Evolutionary conservation across 345 rosid species (phyloP), one percentile per base, ranked within the genome.

Genomic region (Eutrema yunnanense): DNA sequence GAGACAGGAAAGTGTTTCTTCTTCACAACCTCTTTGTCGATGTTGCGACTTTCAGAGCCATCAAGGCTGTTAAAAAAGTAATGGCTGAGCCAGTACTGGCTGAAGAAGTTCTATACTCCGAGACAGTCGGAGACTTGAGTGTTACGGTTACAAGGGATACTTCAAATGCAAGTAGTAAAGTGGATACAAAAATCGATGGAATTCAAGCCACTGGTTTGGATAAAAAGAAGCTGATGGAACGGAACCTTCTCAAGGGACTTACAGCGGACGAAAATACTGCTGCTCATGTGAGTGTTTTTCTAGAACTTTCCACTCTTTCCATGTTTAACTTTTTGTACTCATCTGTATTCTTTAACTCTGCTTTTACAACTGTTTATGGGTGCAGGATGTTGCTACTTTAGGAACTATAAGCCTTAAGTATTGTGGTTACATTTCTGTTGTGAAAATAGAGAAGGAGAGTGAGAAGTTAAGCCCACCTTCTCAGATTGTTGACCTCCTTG

Each of bases 241-340:
- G 97, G 59, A 95, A 95, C 82, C 81, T 92, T 65, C 86, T 95
- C 75, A 95, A 95, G 83, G 99, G 99, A 79, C 87, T 95, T 53
- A 88, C 99, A 54, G 99, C 98, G 54, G 96, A 95, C 71, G 99
- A 95, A 75, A 92, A 92, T 64, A 92, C 98, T 27, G 97, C 96
- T 77, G 94, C 98, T 49, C 96, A 87, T 74, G 99, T 95, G 78
- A 86, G 94, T 79, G n/a, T 32, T 65, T 36, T 71, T 74, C 48
- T 71, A 32, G 44, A 75, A 75, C 30, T 76, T 56, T 6, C 38
- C 30, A 59, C 41, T 59, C 54, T 69, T 57, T 60, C 36, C 26
- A 33, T 61, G 6, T 46, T n/a, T 8, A 13, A 1, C 3, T 47
- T 74, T 6, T 22, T 60, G n/a, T 38, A 3, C 30, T 59, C 49